Conservation (phyloP, 495 filamentous ascomycete species). For the Lentithecium fluviatile region DNA sequence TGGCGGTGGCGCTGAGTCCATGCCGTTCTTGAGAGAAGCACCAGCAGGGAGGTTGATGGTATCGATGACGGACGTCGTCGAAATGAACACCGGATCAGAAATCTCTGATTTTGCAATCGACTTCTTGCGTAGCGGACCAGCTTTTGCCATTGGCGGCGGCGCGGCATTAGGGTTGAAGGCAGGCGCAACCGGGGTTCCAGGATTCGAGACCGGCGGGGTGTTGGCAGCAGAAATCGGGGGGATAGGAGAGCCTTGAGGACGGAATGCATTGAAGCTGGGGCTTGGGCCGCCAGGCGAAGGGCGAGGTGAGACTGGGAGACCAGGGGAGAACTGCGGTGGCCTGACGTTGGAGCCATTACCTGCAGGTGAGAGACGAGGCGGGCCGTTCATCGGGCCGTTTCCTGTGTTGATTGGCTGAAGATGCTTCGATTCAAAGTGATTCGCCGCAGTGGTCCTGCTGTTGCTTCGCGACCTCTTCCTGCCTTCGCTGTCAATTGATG, state of each 20-base stretch:
- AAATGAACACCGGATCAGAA: constrained; percentile 80
- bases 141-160: constrained; percentile 38
- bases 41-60: constrained; percentile 45
- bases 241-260: constrained; percentile 39
- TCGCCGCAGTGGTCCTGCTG: constrained; percentile 31
- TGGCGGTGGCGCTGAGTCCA: constrained; percentile 38
- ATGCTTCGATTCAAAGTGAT: constrained; percentile 41
- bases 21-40: constrained; percentile 44
- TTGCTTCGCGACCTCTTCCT: constrained; percentile 35
- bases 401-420: constrained; percentile 36
- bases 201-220: constrained; percentile 54
- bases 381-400: constrained; percentile 19
- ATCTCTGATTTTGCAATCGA: constrained; percentile 72
- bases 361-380: constrained; percentile 28
- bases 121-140: constrained; percentile 54
- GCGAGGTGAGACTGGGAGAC: constrained; percentile 32
- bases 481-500: constrained; percentile 23
- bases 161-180: constrained; percentile 30
- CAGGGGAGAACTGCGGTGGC: constrained; percentile 18
- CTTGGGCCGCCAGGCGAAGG: constrained; percentile 30
- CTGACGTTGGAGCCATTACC: constrained; percentile 11
- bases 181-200: constrained; percentile 41
- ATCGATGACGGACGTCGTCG: constrained; percentile 67
- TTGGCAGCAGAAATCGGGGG: constrained; percentile 56
- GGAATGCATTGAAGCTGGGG: constrained; percentile 23